Percentiles rank a stretch among this genome's conserved stretches.
Conservation (phyloP, 2,329 filamentous ascomycete genomes). For the Diaporthe aspalathi region DNA sequence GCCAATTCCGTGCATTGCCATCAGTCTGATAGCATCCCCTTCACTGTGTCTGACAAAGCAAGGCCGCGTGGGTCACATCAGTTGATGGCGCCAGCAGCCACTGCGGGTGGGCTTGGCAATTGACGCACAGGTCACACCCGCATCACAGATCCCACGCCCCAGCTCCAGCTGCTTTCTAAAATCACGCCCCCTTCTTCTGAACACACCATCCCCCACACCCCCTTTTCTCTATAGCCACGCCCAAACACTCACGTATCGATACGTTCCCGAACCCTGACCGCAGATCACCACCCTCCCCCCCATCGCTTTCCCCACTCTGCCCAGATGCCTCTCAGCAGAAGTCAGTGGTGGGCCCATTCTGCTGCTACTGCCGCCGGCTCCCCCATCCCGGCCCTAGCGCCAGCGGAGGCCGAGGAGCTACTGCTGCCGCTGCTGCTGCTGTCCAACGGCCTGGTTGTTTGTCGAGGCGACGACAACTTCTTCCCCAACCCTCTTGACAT, state of each 20-base stretch:
- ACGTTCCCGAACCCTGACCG: slow-evolving; percentile 2
- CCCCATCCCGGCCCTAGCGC: slow-evolving; percentile 13
- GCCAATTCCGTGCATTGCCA: slow-evolving; percentile 7
- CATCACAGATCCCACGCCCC: too few species aligned
- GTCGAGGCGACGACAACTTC: neutral
- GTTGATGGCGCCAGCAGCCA: too few species aligned
- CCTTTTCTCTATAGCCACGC: too few species aligned
- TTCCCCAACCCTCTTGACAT: neutral
- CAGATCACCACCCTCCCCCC: neutral
- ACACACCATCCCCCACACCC: too few species aligned
- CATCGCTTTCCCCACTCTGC: neutral
- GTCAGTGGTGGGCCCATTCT: slow-evolving; percentile 12
- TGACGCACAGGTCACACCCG: slow-evolving; percentile 8
- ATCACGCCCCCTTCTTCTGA: too few species aligned
- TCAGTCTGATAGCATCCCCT: slow-evolving; percentile 14
- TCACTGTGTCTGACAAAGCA: slow-evolving; percentile 33
- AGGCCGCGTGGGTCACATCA: too few species aligned
- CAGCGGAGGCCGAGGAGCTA: neutral
- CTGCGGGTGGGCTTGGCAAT: neutral
- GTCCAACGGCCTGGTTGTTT: neutral
- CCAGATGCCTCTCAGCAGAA: neutral
- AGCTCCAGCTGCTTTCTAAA: too few species aligned
- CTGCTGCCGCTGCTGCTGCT: neutral
- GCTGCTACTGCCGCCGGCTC: neutral
- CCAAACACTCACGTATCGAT: neutral